Evolutionary conservation across 139 green algal species (phyloP).

Genomic region (Eudorina sp.): DNA sequence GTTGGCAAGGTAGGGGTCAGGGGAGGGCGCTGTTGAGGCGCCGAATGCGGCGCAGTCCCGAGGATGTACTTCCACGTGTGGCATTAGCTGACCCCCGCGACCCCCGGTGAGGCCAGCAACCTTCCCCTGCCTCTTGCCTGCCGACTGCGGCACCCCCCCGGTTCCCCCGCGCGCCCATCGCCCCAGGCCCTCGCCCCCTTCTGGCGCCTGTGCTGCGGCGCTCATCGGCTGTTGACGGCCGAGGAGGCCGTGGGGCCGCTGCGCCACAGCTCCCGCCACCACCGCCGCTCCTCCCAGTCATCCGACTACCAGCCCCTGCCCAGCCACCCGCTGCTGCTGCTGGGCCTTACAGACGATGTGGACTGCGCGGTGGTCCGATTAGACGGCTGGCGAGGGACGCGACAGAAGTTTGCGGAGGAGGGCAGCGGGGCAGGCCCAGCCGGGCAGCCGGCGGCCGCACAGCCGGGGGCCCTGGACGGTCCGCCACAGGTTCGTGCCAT

Average conservation of each 20-base stretch:
- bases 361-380: slow-evolving; percentile 72
- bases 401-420: background rate
- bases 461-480: too few species aligned
- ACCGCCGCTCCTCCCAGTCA: too few species aligned
- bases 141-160: background rate
- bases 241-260: background rate
- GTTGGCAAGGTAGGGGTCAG: too few species aligned
- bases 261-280: background rate
- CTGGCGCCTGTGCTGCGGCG: slow-evolving; percentile 59
- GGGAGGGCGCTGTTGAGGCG: too few species aligned
- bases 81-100: too few species aligned
- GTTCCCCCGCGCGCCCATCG: background rate
- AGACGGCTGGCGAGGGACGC: background rate
- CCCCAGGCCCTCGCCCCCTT: background rate
- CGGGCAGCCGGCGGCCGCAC: background rate
- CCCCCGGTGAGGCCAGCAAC: too few species aligned
- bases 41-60: too few species aligned
- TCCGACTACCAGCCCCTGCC: too few species aligned
- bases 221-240: slow-evolving; percentile 32
- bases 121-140: too few species aligned
- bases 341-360: slow-evolving; percentile 77
- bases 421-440: background rate
- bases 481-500: too few species aligned
- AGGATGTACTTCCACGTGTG: too few species aligned
- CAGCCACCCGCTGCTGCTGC: background rate